Conservation (phyloP, 176 grass and related monocot genomes). For the Saccharum spontaneum region DNA sequence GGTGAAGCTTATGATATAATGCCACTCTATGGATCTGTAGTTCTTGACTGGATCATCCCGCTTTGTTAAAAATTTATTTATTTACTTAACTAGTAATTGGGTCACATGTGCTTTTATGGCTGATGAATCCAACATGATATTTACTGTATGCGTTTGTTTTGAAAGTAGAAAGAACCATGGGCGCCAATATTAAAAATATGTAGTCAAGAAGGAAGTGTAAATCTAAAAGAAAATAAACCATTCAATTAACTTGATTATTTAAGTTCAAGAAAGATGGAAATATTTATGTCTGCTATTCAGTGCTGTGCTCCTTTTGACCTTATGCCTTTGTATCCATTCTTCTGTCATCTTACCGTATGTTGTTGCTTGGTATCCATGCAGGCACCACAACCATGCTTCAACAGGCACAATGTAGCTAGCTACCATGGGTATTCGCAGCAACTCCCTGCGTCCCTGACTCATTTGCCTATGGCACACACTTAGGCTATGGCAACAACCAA, state of each 20-base stretch:
- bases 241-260: background rate
- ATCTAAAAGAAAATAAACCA: background rate
- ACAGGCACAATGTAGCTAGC: background rate
- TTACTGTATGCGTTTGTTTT: background rate
- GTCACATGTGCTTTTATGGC: background rate
- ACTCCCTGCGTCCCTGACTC: background rate
- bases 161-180: background rate
- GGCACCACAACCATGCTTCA: slow-evolving; percentile 9
- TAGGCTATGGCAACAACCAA: slow-evolving; percentile 3
- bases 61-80: background rate
- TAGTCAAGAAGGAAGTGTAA: background rate
- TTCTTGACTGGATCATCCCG: background rate
- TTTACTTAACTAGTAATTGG: background rate
- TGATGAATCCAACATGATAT: slow-evolving; percentile 2
- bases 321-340: background rate
- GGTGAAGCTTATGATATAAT: slow-evolving; percentile 7
- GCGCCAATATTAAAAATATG: background rate
- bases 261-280: background rate
- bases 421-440: slow-evolving; percentile 11
- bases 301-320: background rate
- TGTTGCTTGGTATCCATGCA: background rate
- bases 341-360: background rate
- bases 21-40: background rate
- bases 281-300: background rate
- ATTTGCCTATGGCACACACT: background rate